Evolutionary conservation across 1,284 basidiomycete species (phyloP), one percentile per base, ranked within the genome.

Genomic region (Ceratobasidium papillatum): DNA sequence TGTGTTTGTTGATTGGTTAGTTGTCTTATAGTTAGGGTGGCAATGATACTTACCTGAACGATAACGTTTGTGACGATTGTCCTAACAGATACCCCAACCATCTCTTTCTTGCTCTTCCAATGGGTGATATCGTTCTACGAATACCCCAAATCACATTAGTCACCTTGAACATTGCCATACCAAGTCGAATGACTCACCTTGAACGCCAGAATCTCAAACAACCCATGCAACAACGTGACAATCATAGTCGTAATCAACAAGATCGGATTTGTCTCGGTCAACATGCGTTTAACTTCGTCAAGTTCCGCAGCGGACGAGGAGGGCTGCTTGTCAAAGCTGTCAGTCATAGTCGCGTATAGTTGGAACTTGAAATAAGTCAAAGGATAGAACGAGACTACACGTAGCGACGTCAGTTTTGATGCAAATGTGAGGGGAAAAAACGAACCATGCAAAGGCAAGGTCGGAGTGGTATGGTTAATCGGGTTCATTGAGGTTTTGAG

Each of bases 131-230:
- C 96, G 41, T 90, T 92, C 68, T 72, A 51, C 38, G n/a, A n/a
- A 9, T n/a, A 25, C 22, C 1, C 34, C 22, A 32, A 32, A 22
- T 65, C 1, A 64, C 25, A 2, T 32, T 22, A n/a, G 1, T 19
- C 5, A 1, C 19, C 41, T 36, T 7, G n/a, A 5, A 63, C 25
- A 63, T 54, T 32, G 36, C 38, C 19, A 9, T 14, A 45, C 19
- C 11, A 7, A 19, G 2, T 22, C 30, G 25, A 45, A 32, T 27
- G 7, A 47, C 56, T 25, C n/a, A 72, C 68, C 80, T 92, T 94
- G 87, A 98, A 98, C 1, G 96, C 96, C 59, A 98, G 85, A 88
- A 98, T 94, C 84, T 98, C 95, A 81, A 97, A 97, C 41, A 92
- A 93, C 77, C 90, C 89, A 83, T 99, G 97, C 77, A 99, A 82